Evolutionary conservation across 768 basidiomycete species (phyloP).

Genomic region (Suillus clintonianus): DNA sequence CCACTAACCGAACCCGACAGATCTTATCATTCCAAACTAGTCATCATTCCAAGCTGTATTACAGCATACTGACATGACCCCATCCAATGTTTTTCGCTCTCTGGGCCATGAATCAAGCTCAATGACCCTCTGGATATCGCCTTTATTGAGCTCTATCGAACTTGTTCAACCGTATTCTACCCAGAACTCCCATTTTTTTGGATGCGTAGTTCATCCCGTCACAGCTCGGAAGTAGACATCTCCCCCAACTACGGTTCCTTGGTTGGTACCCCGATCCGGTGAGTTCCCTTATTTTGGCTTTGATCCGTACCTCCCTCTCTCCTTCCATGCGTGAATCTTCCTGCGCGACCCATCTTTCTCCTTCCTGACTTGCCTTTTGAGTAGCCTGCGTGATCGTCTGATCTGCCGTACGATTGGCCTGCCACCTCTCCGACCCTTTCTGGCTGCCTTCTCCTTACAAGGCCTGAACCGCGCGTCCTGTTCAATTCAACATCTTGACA

Average conservation of each 20-base stretch:
- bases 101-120: neutral
- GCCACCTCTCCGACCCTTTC: slow-evolving; percentile 2
- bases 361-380: neutral
- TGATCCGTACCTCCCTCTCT: slow-evolving; percentile 3
- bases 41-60: slow-evolving; percentile 1
- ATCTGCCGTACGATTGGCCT: neutral
- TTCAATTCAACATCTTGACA: neutral
- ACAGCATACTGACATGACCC: slow-evolving; percentile 9
- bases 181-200: neutral
- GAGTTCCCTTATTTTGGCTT: slow-evolving; percentile 6
- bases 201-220: neutral
- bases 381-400: neutral
- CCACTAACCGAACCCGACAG: slow-evolving; percentile 9
- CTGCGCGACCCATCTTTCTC: neutral
- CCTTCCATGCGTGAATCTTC: slow-evolving; percentile 1
- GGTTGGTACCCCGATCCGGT: slow-evolving; percentile 5
- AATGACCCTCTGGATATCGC: neutral
- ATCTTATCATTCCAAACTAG: slow-evolving; percentile 13
- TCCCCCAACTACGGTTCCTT: slow-evolving; percentile 6
- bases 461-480: neutral
- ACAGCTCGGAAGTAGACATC: slow-evolving; percentile 1
- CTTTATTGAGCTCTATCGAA: neutral
- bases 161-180: neutral
- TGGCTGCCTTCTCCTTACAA: slow-evolving; percentile 1
- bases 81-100: neutral